Base-by-base conservation (phyloP, 2,329 filamentous ascomycete genomes). In the Lomentospora prolificans region DNA sequence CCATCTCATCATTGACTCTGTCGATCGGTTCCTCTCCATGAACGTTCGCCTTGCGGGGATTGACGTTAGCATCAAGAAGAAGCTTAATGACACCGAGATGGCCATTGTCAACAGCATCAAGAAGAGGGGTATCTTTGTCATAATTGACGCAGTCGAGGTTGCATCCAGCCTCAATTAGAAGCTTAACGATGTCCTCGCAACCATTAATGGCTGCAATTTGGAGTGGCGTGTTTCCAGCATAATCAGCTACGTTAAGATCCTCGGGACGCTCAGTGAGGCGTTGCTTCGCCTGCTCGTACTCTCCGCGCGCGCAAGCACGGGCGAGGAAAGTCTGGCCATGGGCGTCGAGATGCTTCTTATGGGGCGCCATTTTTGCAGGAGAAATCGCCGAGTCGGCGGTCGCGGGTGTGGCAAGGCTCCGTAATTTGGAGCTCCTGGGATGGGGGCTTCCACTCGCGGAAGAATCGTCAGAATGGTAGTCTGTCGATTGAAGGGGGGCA, bases 101-200 rank as follows among this genome's bases (percentile, higher is more conserved):
- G 1, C 89, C 89, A 64, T 99, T 99, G 63, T 97, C 94, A 27
- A 97, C 90, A 4, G 94, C 94, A 73, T 99, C 94, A 55, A 99
- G 86, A 33, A 99, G 78, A 27, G 94, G 94, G 0, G 94, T 97
- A 64, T 99, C 94, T 64, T 89, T 90, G 63, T 90, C 86, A 63
- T 89, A 85, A 63, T 87, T 85, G 57, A 85, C 75, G 64, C 80
- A 92, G 64, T 96, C 88, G 50, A 94, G 79, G 56, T 89, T 86
- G 70, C 91, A 96, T 31, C 89, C 89, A 59, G 89, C 85, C 7
- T 89, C 82, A 59, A 99, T 84, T 39, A 99, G 74, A 55, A 95
- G 86, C 66, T 88, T 85, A 39, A 97, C 94, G 57, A 97, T 91
- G 55, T 94, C 82, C 30, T 85, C 85, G 67, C 86, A 88, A 5